Conservation (phyloP, 495 filamentous ascomycete species). For the Aspergillus olivimuriae region DNA sequence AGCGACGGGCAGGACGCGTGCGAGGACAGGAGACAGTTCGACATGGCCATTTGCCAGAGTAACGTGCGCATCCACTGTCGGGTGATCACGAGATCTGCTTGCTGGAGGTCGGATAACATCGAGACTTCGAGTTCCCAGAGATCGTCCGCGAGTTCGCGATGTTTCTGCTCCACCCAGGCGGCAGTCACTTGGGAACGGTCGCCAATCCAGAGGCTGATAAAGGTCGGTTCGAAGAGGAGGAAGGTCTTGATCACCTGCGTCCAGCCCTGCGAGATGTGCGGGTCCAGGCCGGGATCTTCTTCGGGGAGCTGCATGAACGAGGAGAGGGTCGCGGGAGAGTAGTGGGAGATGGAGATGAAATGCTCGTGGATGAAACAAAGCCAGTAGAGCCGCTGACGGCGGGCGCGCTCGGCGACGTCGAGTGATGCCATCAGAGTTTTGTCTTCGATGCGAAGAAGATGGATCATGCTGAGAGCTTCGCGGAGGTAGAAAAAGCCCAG, state of each 20-base stretch:
- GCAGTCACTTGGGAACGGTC: constrained; percentile 19
- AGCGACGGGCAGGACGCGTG: constrained; percentile 32
- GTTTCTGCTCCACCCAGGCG: constrained; percentile 23
- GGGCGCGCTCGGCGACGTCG: constrained; percentile 14
- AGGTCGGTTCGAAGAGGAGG: constrained; percentile 16
- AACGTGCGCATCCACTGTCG: constrained; percentile 49
- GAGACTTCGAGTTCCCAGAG: constrained; percentile 24
- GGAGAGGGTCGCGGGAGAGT: constrained; percentile 16
- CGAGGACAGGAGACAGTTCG: constrained; percentile 39
- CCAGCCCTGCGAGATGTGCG: constrained; percentile 15
- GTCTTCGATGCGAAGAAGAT: constrained; percentile 19
- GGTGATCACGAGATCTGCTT: constrained; percentile 48
- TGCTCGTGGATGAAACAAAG: constrained; percentile 30
- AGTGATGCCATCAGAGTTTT: constrained; percentile 12
- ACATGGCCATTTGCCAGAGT: constrained; percentile 48
- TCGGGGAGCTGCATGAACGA: constrained; percentile 16
- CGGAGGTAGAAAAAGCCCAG: constrained; percentile 27
- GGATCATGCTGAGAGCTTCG: constrained; percentile 23
- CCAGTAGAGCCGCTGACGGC: constrained; percentile 25
- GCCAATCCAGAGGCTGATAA: constrained; percentile 22
- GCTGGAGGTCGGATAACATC: constrained; percentile 35
- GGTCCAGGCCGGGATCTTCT: constrained; percentile 14
- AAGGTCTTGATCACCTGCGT: constrained; percentile 21
- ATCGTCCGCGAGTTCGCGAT: constrained; percentile 20
- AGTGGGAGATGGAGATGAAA: constrained; percentile 22